Evolutionary conservation across 2,329 filamentous ascomycete genomes (phyloP).

Genomic region (Apiospora sp.): DNA sequence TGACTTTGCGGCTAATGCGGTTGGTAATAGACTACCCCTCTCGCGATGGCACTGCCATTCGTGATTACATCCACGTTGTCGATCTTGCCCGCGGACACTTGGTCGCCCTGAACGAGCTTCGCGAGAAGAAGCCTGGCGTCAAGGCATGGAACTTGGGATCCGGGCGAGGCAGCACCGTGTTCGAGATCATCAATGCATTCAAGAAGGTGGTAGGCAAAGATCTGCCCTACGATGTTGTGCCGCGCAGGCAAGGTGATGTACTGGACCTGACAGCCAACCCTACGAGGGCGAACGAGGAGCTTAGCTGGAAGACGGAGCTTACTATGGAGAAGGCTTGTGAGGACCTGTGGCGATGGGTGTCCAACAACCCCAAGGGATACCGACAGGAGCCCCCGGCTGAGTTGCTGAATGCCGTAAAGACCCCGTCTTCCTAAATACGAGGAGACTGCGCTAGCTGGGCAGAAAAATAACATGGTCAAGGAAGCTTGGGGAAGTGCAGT

Average conservation of each 20-base stretch:
- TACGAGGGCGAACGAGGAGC: constrained; percentile 83
- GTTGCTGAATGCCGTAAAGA: constrained; percentile 72
- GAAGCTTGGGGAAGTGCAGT: background rate
- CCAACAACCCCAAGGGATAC: constrained; percentile 96
- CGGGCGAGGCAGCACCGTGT: constrained; percentile 92
- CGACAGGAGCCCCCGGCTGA: constrained; percentile 87
- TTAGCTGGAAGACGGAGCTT: constrained; percentile 89
- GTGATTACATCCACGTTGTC: constrained; percentile 97
- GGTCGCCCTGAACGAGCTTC: constrained; percentile 88
- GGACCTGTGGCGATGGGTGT: constrained; percentile 96
- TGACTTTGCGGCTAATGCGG: constrained; percentile 19
- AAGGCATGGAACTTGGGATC: constrained; percentile 97
- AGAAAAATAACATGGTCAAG: background rate
- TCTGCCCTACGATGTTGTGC: constrained; percentile 85
- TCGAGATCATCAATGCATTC: constrained; percentile 97
- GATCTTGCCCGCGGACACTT: constrained; percentile 89
- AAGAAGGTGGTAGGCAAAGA: constrained; percentile 84
- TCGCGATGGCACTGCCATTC: constrained; percentile 90
- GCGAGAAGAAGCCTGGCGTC: constrained; percentile 83
- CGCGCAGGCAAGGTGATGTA: constrained; percentile 86
- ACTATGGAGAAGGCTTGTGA: constrained; percentile 92
- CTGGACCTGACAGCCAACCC: constrained; percentile 95
- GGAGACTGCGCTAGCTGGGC: background rate
- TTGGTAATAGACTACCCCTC: constrained; percentile 79
- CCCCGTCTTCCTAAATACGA: background rate